Percentiles rank a stretch among this genome's conserved stretches.
phyloP scores from a whole-genome alignment of 2,329 filamentous ascomycete species.

The Chrysosporium queenslandicum region DNA sequence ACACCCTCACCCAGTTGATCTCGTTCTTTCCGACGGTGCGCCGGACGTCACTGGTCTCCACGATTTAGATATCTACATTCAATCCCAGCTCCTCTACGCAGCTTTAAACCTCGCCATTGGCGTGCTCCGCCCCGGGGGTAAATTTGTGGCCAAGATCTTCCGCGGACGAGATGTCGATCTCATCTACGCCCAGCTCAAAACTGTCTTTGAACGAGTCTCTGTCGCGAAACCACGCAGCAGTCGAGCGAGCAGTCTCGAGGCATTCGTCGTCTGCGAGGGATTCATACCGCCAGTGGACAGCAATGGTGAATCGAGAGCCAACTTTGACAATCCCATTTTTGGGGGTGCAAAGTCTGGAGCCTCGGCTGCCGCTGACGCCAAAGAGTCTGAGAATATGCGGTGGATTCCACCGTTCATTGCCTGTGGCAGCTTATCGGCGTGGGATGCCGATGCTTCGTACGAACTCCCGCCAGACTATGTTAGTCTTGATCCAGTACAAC shows the following conservation, averaged over 20 bases:
- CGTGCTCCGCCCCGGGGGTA: slow-evolving; percentile 83
- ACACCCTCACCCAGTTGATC: slow-evolving; percentile 70
- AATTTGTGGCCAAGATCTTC: slow-evolving; percentile 98
- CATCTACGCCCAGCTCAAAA: slow-evolving; percentile 83
- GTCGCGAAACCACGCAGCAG: slow-evolving; percentile 92
- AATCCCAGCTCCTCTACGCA: slow-evolving; percentile 88
- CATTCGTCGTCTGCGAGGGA: slow-evolving; percentile 88
- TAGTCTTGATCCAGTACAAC: slow-evolving; percentile 83
- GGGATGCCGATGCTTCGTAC: slow-evolving; percentile 93
- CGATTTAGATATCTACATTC: slow-evolving; percentile 96
- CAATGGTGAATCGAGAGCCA: slow-evolving; percentile 17
- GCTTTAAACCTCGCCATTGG: slow-evolving; percentile 88
- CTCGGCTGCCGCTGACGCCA: slow-evolving; percentile 17
- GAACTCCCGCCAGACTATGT: slow-evolving; percentile 75
- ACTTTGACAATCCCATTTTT: slow-evolving; percentile 32
- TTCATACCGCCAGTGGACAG: slow-evolving; percentile 53
- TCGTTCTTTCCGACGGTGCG: slow-evolving; percentile 90
- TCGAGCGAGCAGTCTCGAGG: slow-evolving; percentile 91
- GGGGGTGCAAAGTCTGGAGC: slow-evolving; percentile 32
- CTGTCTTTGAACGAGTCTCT: slow-evolving; percentile 77
- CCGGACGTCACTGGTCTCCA: slow-evolving; percentile 95
- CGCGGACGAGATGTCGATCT: slow-evolving; percentile 89
- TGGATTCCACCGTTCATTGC: slow-evolving; percentile 96
- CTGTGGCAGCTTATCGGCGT: slow-evolving; percentile 90
- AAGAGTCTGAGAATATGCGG: slow-evolving; percentile 39